Percentiles rank a stretch among this genome's conserved stretches.
Evolutionary conservation across 176 grass and related monocot genomes (phyloP).

Genomic region (Rhynchospora breviuscula): DNA sequence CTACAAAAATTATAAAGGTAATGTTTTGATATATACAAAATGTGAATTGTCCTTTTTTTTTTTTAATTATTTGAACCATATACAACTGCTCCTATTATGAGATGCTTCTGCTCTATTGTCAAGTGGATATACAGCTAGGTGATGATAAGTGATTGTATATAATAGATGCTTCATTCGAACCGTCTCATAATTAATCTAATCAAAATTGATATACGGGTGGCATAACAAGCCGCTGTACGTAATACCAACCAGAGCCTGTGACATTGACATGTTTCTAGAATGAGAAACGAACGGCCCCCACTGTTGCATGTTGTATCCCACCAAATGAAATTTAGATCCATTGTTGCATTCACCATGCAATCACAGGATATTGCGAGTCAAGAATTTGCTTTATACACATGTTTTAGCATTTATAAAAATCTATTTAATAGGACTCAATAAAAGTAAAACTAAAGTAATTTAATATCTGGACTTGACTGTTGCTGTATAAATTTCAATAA

Average conservation of each 20-base stretch:
- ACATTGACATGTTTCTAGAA: no score
- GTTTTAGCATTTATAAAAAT: neutral
- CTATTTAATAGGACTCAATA: neutral
- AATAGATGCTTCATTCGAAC: neutral
- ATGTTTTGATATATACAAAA: neutral
- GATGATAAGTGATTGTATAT: neutral
- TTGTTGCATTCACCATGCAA: no score
- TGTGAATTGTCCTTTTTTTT: neutral
- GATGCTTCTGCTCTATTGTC: neutral
- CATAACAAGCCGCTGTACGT: neutral
- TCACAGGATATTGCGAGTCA: no score
- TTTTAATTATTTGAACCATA: neutral
- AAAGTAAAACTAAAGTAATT: no score
- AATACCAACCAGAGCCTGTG: no score
- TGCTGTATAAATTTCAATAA: no score
- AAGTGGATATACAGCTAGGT: neutral
- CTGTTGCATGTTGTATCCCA: no score
- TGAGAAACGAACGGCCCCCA: no score
- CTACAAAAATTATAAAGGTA: neutral
- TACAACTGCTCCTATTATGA: neutral
- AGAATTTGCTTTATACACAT: neutral
- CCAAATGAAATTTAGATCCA: no score
- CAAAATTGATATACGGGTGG: neutral
- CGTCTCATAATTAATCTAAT: neutral
- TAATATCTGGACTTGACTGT: no score